Conservation (phyloP, 768 basidiomycete genomes). For the Tricholoma terreum region DNA sequence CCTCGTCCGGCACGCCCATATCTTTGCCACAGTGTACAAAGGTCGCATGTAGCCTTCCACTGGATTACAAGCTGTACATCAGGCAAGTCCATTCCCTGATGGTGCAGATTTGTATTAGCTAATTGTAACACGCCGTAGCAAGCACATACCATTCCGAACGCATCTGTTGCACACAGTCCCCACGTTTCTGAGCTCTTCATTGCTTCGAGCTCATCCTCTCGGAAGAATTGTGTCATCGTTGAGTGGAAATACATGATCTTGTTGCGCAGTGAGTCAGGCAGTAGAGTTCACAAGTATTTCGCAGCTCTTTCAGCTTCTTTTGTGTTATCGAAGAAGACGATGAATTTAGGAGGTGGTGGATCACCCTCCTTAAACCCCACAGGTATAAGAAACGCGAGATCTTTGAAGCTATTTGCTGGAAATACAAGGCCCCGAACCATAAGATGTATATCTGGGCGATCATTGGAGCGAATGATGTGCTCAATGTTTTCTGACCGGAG, state of each 20-base stretch:
- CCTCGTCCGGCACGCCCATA: conserved; percentile 24
- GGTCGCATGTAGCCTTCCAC: conserved; percentile 18
- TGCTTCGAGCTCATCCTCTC: conserved; percentile 10
- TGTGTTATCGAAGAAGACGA: conserved; percentile 27
- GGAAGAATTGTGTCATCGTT: conserved; percentile 24
- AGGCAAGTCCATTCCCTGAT: too few species aligned
- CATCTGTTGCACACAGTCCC: conserved; percentile 23
- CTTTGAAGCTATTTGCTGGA: conserved; percentile 18
- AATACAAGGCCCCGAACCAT: conserved; percentile 21
- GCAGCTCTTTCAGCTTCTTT: conserved; percentile 13
- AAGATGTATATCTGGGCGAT: conserved; percentile 32
- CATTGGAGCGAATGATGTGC: conserved; percentile 23
- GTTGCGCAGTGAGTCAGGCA: conserved; percentile 8
- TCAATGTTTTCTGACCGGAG: conserved; percentile 12
- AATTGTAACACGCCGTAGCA: not conserved
- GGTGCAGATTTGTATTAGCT: conserved; percentile 28
- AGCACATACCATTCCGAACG: conserved; percentile 29
- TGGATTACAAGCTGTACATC: conserved; percentile 31
- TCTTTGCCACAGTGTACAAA: conserved; percentile 27
- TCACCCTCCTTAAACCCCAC: conserved; percentile 2
- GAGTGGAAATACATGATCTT: conserved; percentile 29
- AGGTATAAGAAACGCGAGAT: conserved; percentile 18
- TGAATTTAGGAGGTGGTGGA: conserved; percentile 13
- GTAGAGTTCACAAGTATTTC: conserved; percentile 9
- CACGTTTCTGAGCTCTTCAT: conserved; percentile 9